These are phyloP conservation scores for Sergeia podlipaevii DNA, from an alignment of 208 protist genomes.

Conservation along the genomic window DNA sequence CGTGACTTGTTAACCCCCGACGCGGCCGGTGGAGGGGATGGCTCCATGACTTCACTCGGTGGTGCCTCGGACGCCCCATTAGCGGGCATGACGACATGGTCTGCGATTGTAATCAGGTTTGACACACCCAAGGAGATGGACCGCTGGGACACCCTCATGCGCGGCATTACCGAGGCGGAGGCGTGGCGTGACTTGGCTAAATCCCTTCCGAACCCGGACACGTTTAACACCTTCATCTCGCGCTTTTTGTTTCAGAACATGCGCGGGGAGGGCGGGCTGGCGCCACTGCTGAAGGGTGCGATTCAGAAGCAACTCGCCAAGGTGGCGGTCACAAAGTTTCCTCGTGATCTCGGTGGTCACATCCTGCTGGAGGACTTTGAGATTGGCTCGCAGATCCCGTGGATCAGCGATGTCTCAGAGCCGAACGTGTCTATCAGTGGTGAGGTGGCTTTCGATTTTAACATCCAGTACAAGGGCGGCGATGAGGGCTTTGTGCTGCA, in stretches of 20 bases:
- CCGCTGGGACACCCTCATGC: conserved; percentile 60
- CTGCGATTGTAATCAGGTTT: conserved; percentile 54
- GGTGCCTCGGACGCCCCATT: no score
- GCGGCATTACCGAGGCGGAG: conserved; percentile 36
- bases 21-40: no score
- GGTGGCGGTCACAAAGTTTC: conserved; percentile 65
- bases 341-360: conserved; percentile 56
- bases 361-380: conserved; percentile 79
- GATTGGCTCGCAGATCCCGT: conserved; percentile 64
- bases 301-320: conserved; percentile 66
- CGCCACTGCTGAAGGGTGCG: conserved; percentile 29
- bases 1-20: no score
- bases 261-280: conserved; percentile 33
- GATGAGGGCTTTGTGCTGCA: conserved; percentile 54
- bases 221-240: conserved; percentile 65
- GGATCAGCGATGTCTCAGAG: conserved; percentile 61
- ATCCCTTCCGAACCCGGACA: conserved; percentile 54
- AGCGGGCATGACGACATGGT: conserved; percentile 31
- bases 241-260: conserved; percentile 83
- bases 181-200: conserved; percentile 61
- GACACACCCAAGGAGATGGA: conserved; percentile 54
- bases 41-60: no score
- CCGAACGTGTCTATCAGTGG: conserved; percentile 56
- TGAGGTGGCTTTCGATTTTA: conserved; percentile 82
- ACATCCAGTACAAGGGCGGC: conserved; percentile 71